phyloP scores from a whole-genome alignment of 352 stramenopile genomes.

The Hyaloperonospora arabidopsidis region DNA sequence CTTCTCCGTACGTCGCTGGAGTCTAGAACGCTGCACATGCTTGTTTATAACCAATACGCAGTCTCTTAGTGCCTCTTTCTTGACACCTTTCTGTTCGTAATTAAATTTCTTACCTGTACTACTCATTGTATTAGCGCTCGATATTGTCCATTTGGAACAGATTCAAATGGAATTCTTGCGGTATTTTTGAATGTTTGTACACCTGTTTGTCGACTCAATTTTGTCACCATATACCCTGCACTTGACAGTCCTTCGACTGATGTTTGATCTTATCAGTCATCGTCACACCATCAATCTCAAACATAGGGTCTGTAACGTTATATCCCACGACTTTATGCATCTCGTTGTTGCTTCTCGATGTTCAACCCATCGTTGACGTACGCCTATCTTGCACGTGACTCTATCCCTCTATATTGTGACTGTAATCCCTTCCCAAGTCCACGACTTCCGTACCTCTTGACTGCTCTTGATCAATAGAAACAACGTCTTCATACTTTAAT shows the following conservation, averaged over 20 bases:
- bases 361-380: not conserved
- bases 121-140: too few species aligned
- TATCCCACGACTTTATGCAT: too few species aligned
- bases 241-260: too few species aligned
- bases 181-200: too few species aligned
- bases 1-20: too few species aligned
- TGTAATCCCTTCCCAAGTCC: too few species aligned
- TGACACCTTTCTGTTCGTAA: not conserved
- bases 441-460: not conserved
- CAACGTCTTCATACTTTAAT: not conserved
- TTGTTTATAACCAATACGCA: not conserved
- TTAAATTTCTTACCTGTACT: too few species aligned
- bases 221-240: not conserved
- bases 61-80: not conserved
- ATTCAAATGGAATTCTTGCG: not conserved
- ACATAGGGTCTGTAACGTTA: not conserved
- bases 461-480: not conserved
- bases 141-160: too few species aligned
- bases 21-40: too few species aligned
- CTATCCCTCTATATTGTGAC: too few species aligned
- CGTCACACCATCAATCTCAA: not conserved
- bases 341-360: too few species aligned
- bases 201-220: not conserved
- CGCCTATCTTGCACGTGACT: not conserved
- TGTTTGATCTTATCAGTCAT: too few species aligned